Percentiles rank a stretch among this genome's conserved stretches.
Evolutionary conservation across 2,329 filamentous ascomycete species (phyloP).

Genomic region (Cordyceps cicadae): DNA sequence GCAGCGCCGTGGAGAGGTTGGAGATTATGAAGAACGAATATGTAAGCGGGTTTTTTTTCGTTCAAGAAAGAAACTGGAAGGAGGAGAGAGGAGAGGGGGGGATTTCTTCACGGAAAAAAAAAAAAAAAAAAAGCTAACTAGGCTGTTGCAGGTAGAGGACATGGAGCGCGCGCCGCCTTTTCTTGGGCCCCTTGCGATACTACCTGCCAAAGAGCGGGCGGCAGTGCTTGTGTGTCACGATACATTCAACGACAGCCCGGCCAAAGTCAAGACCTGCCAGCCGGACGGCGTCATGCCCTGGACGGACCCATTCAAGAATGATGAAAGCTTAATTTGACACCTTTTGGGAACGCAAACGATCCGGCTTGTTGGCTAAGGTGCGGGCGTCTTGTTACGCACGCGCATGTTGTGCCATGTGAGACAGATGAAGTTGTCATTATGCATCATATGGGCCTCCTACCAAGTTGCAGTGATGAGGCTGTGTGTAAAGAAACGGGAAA

Average conservation of each 20-base stretch:
- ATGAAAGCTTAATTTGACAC: not conserved
- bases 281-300: not conserved
- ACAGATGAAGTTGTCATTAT: not conserved
- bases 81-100: not conserved
- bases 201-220: not conserved
- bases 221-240: not conserved
- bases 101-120: too few species aligned
- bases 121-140: not conserved
- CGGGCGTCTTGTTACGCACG: too few species aligned
- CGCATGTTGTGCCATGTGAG: too few species aligned
- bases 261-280: not conserved
- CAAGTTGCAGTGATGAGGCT: not conserved
- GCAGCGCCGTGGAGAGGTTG: not conserved
- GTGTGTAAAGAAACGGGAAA: too few species aligned
- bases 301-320: not conserved
- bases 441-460: not conserved
- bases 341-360: too few species aligned
- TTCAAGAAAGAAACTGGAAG: too few species aligned
- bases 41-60: not conserved
- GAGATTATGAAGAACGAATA: not conserved
- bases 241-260: not conserved
- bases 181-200: not conserved
- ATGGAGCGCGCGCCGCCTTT: not conserved
- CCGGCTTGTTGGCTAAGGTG: too few species aligned
- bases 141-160: not conserved